These are phyloP conservation scores for Trichomonascus vanleenenianus DNA, from an alignment of 805 yeast genomes.

Conservation along the genomic window DNA sequence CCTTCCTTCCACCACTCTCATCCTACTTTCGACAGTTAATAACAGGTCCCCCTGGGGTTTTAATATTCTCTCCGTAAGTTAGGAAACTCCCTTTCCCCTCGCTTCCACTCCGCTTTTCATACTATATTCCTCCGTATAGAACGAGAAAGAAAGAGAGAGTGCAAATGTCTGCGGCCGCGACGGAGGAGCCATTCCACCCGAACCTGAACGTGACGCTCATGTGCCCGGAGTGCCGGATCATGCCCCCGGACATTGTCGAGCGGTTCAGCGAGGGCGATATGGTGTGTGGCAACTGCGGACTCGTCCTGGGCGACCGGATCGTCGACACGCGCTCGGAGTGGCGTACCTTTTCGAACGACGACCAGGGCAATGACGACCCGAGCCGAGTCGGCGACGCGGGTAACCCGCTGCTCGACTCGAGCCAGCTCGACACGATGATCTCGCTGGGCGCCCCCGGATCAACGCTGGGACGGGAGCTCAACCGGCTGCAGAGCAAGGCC, in stretches of 20 bases:
- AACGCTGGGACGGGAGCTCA: constrained; percentile 81
- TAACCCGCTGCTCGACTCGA: constrained; percentile 84
- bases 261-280: constrained; percentile 96
- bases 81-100: too few relatives aligned
- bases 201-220: constrained; percentile 79
- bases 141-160: too few relatives aligned
- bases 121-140: too few relatives aligned
- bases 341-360: constrained; percentile 97
- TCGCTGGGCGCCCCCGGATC: constrained; percentile 80
- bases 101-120: too few relatives aligned
- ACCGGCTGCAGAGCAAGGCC: constrained; percentile 80
- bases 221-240: constrained; percentile 94
- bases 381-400: constrained; percentile 99
- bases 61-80: too few relatives aligned
- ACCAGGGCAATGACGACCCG: constrained; percentile 97
- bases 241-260: constrained; percentile 92
- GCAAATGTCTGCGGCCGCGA: constrained; percentile 1
- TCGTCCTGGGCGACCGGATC: constrained; percentile 83
- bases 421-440: constrained; percentile 86
- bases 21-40: too few relatives aligned
- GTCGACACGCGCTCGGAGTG: constrained; percentile 96
- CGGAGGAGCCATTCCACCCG: constrained; percentile 21
- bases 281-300: constrained; percentile 96
- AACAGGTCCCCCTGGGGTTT: too few relatives aligned
- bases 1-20: too few relatives aligned